Evolutionary conservation across 768 basidiomycete species (phyloP).

Genomic region (Hericium alpestre): DNA sequence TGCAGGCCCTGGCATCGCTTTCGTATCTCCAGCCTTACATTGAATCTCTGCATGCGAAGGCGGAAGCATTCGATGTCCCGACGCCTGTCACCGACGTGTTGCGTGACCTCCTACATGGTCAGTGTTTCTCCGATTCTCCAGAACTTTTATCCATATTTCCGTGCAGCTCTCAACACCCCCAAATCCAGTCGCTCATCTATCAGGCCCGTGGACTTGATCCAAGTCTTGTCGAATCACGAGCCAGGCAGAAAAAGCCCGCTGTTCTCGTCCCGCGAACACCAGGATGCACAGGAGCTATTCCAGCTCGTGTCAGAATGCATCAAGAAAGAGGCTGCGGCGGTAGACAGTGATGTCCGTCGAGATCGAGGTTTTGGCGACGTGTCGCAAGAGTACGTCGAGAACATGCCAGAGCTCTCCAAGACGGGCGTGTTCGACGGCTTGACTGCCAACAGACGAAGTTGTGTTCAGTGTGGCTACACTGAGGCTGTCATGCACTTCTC

Average conservation of each 20-base stretch:
- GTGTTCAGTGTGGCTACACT: conserved; percentile 83
- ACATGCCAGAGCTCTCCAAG: conserved; percentile 35
- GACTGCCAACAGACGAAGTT: conserved; percentile 82
- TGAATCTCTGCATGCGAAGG: conserved; percentile 61
- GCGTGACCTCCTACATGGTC: conserved; percentile 58
- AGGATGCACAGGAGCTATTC: conserved; percentile 98
- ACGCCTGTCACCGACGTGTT: conserved; percentile 82
- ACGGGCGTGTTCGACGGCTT: conserved; percentile 81
- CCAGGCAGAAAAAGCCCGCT: conserved; percentile 49
- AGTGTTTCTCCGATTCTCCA: conserved; percentile 12
- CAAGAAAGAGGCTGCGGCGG: conserved; percentile 69
- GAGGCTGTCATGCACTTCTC: conserved; percentile 90
- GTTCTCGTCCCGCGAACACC: conserved; percentile 86
- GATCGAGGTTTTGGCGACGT: conserved; percentile 65
- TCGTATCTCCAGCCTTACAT: conserved; percentile 75
- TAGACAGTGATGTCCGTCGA: conserved; percentile 60
- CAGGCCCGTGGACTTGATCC: conserved; percentile 63
- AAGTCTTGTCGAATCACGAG: conserved; percentile 49
- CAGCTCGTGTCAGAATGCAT: conserved; percentile 84
- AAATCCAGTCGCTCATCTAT: conserved; percentile 46
- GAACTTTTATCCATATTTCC: not conserved
- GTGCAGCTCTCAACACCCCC: conserved; percentile 55
- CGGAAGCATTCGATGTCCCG: conserved; percentile 70
- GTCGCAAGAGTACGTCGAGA: conserved; percentile 17
- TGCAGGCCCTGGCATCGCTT: conserved; percentile 83